phyloP scores from a whole-genome alignment of 108 stramenopile species.

The Schizochytrium sp. region DNA sequence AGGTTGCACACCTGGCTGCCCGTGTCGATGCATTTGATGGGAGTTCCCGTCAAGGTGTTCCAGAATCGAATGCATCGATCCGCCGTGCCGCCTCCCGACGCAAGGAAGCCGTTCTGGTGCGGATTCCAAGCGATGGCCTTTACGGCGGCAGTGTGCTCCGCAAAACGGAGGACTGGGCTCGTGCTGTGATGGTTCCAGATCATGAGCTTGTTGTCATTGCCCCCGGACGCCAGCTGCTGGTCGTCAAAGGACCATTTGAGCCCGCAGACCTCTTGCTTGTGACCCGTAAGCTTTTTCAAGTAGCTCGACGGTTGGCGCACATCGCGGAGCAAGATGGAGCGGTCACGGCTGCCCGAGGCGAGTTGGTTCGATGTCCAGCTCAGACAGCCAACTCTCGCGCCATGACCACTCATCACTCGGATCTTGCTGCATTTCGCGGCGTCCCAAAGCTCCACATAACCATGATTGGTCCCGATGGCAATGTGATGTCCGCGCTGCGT shows the following conservation, averaged over 20 bases:
- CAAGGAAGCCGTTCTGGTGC: constrained; percentile 89
- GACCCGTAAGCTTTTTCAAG: constrained; percentile 59
- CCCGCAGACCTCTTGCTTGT: constrained; percentile 96
- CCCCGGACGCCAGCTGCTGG: constrained; percentile 65
- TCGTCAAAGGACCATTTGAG: constrained; percentile 69
- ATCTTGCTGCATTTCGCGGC: constrained; percentile 66
- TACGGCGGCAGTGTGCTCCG: constrained; percentile 93
- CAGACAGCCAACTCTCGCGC: constrained; percentile 78
- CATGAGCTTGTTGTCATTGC: constrained; percentile 94
- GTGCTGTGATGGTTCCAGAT: constrained; percentile 64
- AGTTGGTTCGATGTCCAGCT: constrained; percentile 73
- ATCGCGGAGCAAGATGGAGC: constrained; percentile 76
- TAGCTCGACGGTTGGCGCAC: constrained; percentile 57
- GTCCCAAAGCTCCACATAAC: constrained; percentile 88
- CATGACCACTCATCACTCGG: constrained; percentile 71
- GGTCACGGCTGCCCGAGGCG: constrained; percentile 84
- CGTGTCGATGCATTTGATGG: constrained; percentile 81
- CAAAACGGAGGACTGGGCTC: constrained; percentile 30
- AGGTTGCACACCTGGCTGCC: constrained; percentile 96
- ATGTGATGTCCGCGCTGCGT: constrained; percentile 75
- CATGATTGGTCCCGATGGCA: constrained; percentile 80
- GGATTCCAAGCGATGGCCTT: constrained; percentile 99
- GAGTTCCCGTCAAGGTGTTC: constrained; percentile 79
- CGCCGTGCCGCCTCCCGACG: constrained; percentile 94
- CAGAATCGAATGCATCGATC: constrained; percentile 95